These are phyloP conservation scores for Halophytophthora polymorphica DNA, from an alignment of 352 stramenopile genomes.

Conservation along the genomic window DNA sequence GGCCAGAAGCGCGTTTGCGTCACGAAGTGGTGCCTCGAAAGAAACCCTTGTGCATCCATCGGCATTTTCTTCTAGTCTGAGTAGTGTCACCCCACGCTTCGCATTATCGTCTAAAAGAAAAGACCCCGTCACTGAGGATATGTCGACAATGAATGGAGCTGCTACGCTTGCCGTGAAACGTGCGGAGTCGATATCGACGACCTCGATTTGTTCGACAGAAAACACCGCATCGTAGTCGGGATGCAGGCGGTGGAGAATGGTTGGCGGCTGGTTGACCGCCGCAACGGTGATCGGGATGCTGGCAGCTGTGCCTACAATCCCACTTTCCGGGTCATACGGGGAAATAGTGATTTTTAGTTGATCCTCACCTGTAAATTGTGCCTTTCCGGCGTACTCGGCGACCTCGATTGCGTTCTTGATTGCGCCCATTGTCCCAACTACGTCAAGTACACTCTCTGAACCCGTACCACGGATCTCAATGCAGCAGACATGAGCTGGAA, in stretches of 20 bases:
- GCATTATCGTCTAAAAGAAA: conserved; percentile 1
- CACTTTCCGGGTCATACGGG: conserved; percentile 3
- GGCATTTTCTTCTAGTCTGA: not conserved
- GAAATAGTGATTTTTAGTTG: conserved; percentile 8
- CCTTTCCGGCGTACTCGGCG: conserved; percentile 10
- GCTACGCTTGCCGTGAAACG: not conserved
- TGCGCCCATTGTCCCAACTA: conserved; percentile 15
- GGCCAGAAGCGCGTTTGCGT: conserved; percentile 12
- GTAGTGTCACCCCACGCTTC: not conserved
- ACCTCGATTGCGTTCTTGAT: conserved; percentile 13
- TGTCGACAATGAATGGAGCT: not conserved
- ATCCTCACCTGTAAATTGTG: conserved; percentile 14
- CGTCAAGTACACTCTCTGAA: conserved; percentile 10
- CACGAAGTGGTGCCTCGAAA: conserved; percentile 12
- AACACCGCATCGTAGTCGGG: not conserved
- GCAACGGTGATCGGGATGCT: conserved; percentile 11
- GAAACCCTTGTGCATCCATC: conserved; percentile 7
- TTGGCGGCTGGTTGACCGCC: conserved; percentile 3
- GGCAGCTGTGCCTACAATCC: not conserved
- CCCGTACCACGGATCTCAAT: conserved; percentile 15
- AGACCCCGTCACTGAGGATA: conserved; percentile 1
- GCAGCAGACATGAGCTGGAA: conserved; percentile 22
- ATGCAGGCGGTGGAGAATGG: not conserved
- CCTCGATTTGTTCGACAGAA: not conserved
- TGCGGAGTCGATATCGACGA: conserved; percentile 3